These are phyloP conservation scores for Musa troglodytarum DNA, from an alignment of 176 grass and related monocot genomes.

Conservation along the genomic window DNA sequence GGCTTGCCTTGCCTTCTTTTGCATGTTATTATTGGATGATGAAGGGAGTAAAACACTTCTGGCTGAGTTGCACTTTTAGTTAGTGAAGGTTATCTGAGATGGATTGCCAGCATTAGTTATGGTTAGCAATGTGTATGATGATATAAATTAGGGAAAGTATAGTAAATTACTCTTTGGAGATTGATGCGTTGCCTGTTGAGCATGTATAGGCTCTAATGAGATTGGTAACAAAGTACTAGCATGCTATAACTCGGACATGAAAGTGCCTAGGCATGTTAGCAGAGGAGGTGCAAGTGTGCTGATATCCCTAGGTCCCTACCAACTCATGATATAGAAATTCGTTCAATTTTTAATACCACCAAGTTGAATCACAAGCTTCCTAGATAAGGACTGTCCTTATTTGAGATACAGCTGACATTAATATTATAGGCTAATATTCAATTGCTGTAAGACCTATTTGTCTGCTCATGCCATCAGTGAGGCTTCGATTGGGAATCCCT, in stretches of 20 bases:
- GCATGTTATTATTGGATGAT: not conserved
- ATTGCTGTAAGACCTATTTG: not conserved
- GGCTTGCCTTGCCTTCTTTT: not conserved
- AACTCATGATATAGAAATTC: not conserved
- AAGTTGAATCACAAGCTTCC: no score
- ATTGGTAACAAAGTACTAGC: not conserved
- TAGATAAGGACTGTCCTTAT: no score
- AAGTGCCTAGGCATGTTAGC: not conserved
- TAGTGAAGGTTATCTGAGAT: not conserved
- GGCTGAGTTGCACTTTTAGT: not conserved
- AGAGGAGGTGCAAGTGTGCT: not conserved
- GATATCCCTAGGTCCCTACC: not conserved
- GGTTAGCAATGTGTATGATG: not conserved
- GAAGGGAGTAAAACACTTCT: not conserved
- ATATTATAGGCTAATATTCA: not conserved
- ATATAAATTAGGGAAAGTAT: not conserved
- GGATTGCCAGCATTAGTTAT: not conserved
- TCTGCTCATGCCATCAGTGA: not conserved
- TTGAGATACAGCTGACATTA: no score
- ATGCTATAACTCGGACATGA: not conserved
- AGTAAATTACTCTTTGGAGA: not conserved
- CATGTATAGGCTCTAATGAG: not conserved
- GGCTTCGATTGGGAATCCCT: not conserved
- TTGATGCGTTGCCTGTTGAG: not conserved
- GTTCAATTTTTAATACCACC: not conserved